Base-by-base conservation (phyloP, 225 moss, liverwort and hornwort genomes). In the Lunularia cruciata region DNA sequence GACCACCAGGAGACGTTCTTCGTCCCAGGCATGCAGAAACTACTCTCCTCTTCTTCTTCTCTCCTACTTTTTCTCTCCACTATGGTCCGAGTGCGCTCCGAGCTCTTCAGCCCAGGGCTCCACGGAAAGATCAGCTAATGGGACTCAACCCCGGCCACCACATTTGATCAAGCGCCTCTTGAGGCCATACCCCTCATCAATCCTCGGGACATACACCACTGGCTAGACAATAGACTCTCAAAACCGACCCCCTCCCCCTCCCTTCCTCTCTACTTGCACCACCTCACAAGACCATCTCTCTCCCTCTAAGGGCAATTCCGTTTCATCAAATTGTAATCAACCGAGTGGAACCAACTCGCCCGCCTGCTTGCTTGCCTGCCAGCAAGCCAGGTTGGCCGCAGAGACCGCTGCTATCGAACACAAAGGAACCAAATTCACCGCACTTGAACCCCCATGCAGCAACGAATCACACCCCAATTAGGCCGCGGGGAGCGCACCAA, bases 81-180 rank as follows among this genome's bases (percentile, higher is more conserved):
- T n/a, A n/a, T n/a, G n/a, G n/a, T n/a, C n/a, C n/a, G n/a, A n/a
- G 40, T 6, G 40, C 13, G 6, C 40, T 40, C 40, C 40, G 40
- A 40, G 40, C 40, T 40, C 18, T 20, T 61, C 61, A 5, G 12
- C 11, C 39, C 3, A 40, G 4, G 60, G 26, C 40, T 40, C 42
- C 45, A 16, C 26, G 27, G 7, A 61, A 12, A 39, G 43, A 28
- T 46, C 63, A 46, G 45, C 43, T 45, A 45, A 16, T 45, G 26
- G 43, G 45, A 13, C 28, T 14, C 18, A 43, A 25, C 20, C 37
- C 43, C 42, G 13, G 13, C 20, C 42, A 40, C 40, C 20, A 63
- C 23, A 63, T 63, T 40, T 27, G 63, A 15, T 42, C 63, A 63
- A 43, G 27, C 42, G 23, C 63, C 45, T 28, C 27, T 10, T 7